Conservation (phyloP, 2,329 filamentous ascomycete species). For the Dothideomycetes sp. region DNA sequence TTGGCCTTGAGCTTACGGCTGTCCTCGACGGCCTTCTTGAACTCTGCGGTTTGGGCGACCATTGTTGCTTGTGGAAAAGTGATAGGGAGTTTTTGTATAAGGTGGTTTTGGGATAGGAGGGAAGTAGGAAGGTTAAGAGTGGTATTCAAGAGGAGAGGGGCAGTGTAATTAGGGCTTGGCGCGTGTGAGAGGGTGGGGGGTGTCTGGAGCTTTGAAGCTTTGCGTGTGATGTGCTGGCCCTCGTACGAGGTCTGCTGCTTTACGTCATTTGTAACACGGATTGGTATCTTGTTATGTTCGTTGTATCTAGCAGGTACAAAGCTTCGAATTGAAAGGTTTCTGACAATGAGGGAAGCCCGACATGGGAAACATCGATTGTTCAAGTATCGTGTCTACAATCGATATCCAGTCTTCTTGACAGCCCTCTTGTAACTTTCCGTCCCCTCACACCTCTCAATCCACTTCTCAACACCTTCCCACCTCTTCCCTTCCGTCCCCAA, state of each 20-base stretch:
- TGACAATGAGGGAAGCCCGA: too few species aligned
- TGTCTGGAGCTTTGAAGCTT: too few species aligned
- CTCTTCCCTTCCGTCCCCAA: constrained; percentile 30
- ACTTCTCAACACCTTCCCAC: constrained; percentile 28
- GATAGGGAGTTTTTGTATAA: not conserved
- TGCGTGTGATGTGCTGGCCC: too few species aligned
- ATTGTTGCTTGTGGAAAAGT: constrained; percentile 14
- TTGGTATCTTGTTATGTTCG: too few species aligned
- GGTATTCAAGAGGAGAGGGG: not conserved
- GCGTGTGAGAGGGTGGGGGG: not conserved
- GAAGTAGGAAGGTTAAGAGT: not conserved
- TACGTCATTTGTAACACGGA: too few species aligned
- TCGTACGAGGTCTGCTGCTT: too few species aligned
- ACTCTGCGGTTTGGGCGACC: constrained; percentile 49
- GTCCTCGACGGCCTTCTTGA: constrained; percentile 66
- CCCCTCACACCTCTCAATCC: constrained; percentile 30
- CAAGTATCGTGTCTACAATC: constrained; percentile 18
- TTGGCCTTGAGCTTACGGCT: constrained; percentile 59
- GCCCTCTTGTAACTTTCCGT: constrained; percentile 30
- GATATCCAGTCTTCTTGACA: constrained; percentile 33
- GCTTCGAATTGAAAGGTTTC: too few species aligned
- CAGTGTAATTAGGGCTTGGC: constrained; percentile 3
- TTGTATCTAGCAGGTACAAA: too few species aligned
- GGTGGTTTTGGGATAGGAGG: not conserved
- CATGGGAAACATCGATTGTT: too few species aligned